Conservation (phyloP, 179 eudicot genomes). For the Heliamphora pulchella region DNA sequence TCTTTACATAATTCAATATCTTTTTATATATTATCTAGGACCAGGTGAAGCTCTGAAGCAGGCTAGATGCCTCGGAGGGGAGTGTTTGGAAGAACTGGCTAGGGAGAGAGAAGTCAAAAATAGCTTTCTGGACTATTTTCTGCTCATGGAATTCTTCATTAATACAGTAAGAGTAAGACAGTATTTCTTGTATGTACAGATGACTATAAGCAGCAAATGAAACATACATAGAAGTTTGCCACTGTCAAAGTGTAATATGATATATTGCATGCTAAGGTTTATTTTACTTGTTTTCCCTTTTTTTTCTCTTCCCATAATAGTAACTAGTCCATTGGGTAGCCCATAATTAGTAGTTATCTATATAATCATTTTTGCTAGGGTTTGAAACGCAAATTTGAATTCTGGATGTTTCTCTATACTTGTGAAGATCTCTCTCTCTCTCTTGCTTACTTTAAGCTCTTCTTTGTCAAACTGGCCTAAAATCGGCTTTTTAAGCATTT, state of each 20-base stretch:
- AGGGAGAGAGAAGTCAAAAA: background rate
- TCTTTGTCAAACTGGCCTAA: too few species aligned
- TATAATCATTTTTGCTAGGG: too few species aligned
- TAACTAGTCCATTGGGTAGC: too few species aligned
- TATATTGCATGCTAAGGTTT: background rate
- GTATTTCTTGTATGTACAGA: conserved; percentile 2
- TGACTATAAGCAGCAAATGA: background rate
- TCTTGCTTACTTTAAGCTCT: too few species aligned
- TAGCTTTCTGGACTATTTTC: background rate
- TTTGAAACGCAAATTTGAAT: too few species aligned
- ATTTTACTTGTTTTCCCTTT: background rate
- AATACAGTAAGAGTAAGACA: conserved; percentile 4
- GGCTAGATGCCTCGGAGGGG: background rate
- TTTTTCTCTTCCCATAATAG: too few species aligned
- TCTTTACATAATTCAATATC: background rate
- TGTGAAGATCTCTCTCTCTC: too few species aligned
- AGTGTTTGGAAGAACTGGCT: background rate
- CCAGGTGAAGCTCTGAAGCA: background rate
- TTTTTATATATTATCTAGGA: background rate
- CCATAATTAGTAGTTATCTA: too few species aligned
- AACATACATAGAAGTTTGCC: background rate
- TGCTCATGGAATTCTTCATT: background rate
- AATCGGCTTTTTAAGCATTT: too few species aligned
- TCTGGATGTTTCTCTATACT: too few species aligned
- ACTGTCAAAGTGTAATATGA: background rate